Conservation (phyloP, 495 filamentous ascomycete species). For the Amphirosellinia nigrospora region DNA sequence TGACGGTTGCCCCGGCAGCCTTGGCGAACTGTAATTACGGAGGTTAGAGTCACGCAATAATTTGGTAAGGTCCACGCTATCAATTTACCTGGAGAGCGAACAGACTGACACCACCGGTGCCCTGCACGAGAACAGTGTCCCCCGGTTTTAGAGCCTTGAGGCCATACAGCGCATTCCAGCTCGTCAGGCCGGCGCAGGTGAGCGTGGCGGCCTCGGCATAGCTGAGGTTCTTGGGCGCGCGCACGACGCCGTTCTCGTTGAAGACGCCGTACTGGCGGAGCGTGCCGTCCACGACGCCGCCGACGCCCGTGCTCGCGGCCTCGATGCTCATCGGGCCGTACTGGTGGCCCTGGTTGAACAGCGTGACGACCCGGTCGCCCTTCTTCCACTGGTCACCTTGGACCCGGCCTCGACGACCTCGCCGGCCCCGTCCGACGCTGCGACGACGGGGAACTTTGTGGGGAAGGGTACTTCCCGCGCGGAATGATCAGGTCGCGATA, state of each 20-base stretch:
- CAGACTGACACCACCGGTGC: constrained; percentile 81
- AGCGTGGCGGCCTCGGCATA: constrained; percentile 71
- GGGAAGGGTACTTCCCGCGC: constrained; percentile 73
- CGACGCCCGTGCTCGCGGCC: constrained; percentile 63
- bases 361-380: constrained; percentile 74
- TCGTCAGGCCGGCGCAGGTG: constrained; percentile 75
- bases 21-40: constrained; percentile 70
- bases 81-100: constrained; percentile 71
- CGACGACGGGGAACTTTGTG: constrained; percentile 62
- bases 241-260: constrained; percentile 71
- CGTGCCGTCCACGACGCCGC: constrained; percentile 73
- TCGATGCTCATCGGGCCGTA: constrained; percentile 59
- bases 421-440: constrained; percentile 80
- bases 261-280: constrained; percentile 76
- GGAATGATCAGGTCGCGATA: constrained; percentile 84
- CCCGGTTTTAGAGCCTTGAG: constrained; percentile 70
- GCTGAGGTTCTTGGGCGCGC: constrained; percentile 65
- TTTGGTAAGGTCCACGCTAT: not conserved
- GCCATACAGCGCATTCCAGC: constrained; percentile 84
- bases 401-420: constrained; percentile 71
- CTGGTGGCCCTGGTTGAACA: constrained; percentile 82
- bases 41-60: not conserved
- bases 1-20: constrained; percentile 79
- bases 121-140: constrained; percentile 75
- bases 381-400: constrained; percentile 69